phyloP scores from a whole-genome alignment of 2,329 filamentous ascomycete species.

The Alternaria triticina region DNA sequence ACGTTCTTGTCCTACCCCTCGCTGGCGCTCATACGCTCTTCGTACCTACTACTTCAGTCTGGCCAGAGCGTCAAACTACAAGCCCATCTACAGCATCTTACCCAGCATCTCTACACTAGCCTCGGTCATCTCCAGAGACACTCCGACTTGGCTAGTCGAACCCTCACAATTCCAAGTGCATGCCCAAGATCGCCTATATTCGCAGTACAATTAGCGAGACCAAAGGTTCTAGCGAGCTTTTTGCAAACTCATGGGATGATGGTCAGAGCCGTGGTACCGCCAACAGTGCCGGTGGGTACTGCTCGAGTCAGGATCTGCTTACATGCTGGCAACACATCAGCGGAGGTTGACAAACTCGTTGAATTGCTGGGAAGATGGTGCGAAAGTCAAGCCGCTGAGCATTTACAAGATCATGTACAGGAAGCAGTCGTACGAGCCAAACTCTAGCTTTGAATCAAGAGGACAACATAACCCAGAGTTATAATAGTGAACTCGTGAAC shows the following conservation, averaged over 20 bases:
- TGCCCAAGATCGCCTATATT: conserved; percentile 44
- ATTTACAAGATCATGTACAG: not conserved
- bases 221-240: conserved; percentile 34
- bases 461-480: no score
- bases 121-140: conserved; percentile 19
- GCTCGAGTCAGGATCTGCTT: conserved; percentile 51
- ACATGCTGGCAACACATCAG: conserved; percentile 51
- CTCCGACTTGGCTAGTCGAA: conserved; percentile 11
- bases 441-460: not conserved
- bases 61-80: conserved; percentile 31
- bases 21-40: conserved; percentile 49
- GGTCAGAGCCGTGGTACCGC: conserved; percentile 48
- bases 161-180: conserved; percentile 30
- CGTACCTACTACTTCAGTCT: conserved; percentile 34
- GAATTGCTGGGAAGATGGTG: conserved; percentile 42
- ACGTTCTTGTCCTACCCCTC: conserved; percentile 52
- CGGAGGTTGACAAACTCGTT: conserved; percentile 44
- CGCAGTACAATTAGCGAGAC: conserved; percentile 37
- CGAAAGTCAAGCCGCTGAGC: not conserved
- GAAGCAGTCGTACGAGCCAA: not conserved
- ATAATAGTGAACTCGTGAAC: no score
- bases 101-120: conserved; percentile 24
- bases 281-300: conserved; percentile 50
- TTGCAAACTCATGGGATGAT: conserved; percentile 41
- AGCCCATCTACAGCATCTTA: conserved; percentile 31